Conservation (phyloP, 352 stramenopile species). For the Phytophthora litchii region DNA sequence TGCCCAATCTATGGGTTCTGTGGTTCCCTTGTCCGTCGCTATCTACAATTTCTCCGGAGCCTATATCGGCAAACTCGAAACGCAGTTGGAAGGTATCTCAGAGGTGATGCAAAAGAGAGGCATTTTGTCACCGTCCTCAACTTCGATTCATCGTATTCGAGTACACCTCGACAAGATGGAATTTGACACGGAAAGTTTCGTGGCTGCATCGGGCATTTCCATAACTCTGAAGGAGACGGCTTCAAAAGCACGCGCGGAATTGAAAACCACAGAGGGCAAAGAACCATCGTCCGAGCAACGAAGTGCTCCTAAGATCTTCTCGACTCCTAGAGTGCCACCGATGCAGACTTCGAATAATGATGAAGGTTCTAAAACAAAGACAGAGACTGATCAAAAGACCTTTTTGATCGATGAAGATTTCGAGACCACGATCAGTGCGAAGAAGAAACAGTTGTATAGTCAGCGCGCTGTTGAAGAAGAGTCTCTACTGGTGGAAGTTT, state of each 20-base stretch:
- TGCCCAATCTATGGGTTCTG: conserved; percentile 21
- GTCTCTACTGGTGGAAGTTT: conserved; percentile 58
- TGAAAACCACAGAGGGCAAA: conserved; percentile 13
- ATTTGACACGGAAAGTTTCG: conserved; percentile 23
- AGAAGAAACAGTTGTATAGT: conserved; percentile 24
- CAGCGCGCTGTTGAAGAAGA: conserved; percentile 28
- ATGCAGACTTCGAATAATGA: conserved; percentile 1
- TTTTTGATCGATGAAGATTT: conserved; percentile 35
- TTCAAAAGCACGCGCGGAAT: conserved; percentile 12
- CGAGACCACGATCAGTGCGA: conserved; percentile 24
- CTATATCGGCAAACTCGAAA: conserved; percentile 37
- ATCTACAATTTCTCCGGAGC: conserved; percentile 39
- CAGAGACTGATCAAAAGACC: conserved; percentile 3
- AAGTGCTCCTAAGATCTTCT: conserved; percentile 27
- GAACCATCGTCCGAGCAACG: conserved; percentile 6
- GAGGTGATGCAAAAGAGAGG: conserved; percentile 20
- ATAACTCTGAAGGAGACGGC: conserved; percentile 40
- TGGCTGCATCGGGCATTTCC: conserved; percentile 28
- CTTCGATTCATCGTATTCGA: conserved; percentile 20
- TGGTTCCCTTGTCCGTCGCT: conserved; percentile 31
- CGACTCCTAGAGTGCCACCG: conserved; percentile 28
- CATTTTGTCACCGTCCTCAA: conserved; percentile 17
- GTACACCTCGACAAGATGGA: conserved; percentile 37
- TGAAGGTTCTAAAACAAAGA: not conserved
- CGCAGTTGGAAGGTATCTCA: conserved; percentile 21